Evolutionary conservation across 2,329 filamentous ascomycete genomes (phyloP), one percentile per base, ranked within the genome.

Genomic region (Venturia asperata): DNA sequence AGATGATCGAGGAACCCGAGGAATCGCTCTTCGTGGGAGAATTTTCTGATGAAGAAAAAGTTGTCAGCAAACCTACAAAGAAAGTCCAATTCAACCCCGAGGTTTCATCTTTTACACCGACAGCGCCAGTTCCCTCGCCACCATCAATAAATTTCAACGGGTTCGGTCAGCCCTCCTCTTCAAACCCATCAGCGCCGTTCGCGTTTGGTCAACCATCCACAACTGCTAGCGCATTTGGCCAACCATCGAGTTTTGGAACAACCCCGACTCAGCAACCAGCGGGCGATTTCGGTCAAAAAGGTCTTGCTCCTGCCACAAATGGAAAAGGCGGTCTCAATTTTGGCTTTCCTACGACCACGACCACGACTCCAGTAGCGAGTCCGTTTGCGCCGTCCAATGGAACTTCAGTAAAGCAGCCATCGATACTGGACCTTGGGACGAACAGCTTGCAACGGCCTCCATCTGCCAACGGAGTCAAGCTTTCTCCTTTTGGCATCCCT

Each of bases 1-100:
- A 80, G 10, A 77, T 84, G 74, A 74, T 86, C 52, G 77, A 81
- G n/a, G 74, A 75, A 10, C 72, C 70, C 63, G 67, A 68, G 42
- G 69, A 74, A 62, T 69, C 70, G 64, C 68, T 73, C 24, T 73
- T 73, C 63, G 63, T 70, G 17, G 65, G 67, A 39, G 70, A 70
- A 15, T 72, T 74, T 17, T 72, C 77, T 37, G 71, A 71, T n/a
- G 74, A 73, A 21, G 68, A 72, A n/a, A 68, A 67, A 21, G 37
- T 34, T 6, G 37, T 21, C 52, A 55, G n/a, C 39, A 24, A 39
- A n/a, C 11, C 42, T 61, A 11, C 10, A 19, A 69, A 70, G 1
- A 71, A 15, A 42, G 24, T 39, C 3, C 64, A 41, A 15, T 30
- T 63, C 19, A 34, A 49, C 30, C 43, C 61, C 19, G 5, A 27